Evolutionary conservation across 1,139 yeast species (phyloP).

Genomic region (Hansenula lynferdii): DNA sequence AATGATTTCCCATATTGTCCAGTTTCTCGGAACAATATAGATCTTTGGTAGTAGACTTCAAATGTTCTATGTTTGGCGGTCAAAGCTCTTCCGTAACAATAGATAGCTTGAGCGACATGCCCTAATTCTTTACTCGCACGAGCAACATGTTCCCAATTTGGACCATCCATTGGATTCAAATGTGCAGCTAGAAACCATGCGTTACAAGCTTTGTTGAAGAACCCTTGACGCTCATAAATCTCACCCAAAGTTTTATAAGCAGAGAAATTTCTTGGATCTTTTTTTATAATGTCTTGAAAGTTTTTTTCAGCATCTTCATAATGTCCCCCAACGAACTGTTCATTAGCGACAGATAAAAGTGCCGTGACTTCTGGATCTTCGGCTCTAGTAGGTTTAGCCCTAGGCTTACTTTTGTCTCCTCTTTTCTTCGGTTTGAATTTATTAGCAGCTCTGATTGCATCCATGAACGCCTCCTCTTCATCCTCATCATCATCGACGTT

Average conservation of each 20-base stretch:
- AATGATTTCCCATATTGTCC: constrained; percentile 69
- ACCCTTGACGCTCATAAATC: constrained; percentile 66
- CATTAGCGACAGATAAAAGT: constrained; percentile 69
- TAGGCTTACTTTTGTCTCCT: constrained; percentile 26
- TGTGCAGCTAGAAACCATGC: constrained; percentile 86
- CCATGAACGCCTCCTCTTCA: constrained; percentile 45
- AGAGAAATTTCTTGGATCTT: constrained; percentile 71
- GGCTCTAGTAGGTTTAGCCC: constrained; percentile 37
- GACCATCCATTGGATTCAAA: constrained; percentile 69
- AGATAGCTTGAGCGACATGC: constrained; percentile 73
- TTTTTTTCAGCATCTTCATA: constrained; percentile 60
- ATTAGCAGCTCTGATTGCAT: constrained; percentile 60
- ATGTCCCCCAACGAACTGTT: constrained; percentile 67
- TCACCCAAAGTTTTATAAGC: constrained; percentile 88
- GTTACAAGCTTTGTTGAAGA: constrained; percentile 67
- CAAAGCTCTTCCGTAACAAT: constrained; percentile 75
- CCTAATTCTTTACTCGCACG: constrained; percentile 69
- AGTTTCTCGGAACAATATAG: constrained; percentile 59
- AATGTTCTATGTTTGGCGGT: constrained; percentile 51
- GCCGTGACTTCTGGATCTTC: constrained; percentile 69
- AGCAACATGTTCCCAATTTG: constrained; percentile 84
- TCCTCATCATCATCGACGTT: constrained; percentile 26
- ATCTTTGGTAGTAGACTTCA: constrained; percentile 53
- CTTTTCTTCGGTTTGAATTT: constrained; percentile 49
- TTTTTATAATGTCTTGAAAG: constrained; percentile 68